phyloP scores from a whole-genome alignment of 2,329 filamentous ascomycete species.

The Diaporthe caulivora region DNA sequence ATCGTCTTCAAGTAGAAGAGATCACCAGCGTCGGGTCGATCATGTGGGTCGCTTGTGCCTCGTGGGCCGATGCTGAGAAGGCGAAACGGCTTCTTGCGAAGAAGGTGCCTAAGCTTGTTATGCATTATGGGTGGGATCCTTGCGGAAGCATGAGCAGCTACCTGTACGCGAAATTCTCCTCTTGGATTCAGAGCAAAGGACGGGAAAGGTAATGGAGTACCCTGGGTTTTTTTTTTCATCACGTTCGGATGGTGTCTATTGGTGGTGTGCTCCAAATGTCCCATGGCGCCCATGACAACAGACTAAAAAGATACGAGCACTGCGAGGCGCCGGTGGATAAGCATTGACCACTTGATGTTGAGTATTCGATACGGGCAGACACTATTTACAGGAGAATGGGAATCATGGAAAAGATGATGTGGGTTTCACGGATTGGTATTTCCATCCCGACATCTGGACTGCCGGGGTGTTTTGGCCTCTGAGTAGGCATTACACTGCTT shows the following conservation, averaged over 20 bases:
- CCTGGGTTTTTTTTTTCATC: too few species aligned
- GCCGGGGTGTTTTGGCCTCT: background rate
- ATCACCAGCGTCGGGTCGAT: too few species aligned
- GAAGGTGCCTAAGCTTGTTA: background rate
- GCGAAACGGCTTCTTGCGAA: background rate
- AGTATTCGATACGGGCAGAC: background rate
- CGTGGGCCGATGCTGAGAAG: background rate
- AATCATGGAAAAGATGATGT: background rate
- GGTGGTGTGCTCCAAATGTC: too few species aligned
- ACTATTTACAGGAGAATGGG: background rate
- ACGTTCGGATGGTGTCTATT: too few species aligned
- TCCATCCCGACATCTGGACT: too few species aligned
- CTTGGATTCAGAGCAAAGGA: background rate
- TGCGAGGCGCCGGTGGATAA: too few species aligned
- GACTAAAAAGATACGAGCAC: too few species aligned
- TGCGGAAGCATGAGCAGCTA: background rate
- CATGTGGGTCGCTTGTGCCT: background rate
- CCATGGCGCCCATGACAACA: too few species aligned
- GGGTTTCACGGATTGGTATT: background rate
- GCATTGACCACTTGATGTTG: background rate
- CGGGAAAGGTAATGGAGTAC: background rate
- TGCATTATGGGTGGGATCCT: background rate
- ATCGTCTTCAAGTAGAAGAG: background rate
- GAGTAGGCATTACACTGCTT: background rate
- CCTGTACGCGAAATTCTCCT: too few species aligned